phyloP scores from a whole-genome alignment of 2,329 filamentous ascomycete genomes.

The Grosmannia huntii region DNA sequence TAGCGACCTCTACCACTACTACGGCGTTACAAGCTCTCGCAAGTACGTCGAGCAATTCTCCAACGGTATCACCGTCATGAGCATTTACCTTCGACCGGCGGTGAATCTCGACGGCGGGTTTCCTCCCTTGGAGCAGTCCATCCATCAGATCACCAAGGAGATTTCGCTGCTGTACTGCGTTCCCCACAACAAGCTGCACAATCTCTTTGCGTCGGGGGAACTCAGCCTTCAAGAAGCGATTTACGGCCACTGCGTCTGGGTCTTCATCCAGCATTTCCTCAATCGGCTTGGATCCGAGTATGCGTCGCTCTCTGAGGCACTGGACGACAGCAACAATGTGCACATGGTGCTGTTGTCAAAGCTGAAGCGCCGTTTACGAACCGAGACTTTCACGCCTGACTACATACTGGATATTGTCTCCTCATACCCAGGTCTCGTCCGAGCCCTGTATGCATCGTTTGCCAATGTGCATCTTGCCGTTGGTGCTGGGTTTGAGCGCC shows the following conservation, averaged over 20 bases:
- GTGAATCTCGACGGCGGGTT: slow-evolving; percentile 36
- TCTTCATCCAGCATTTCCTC: slow-evolving; percentile 95
- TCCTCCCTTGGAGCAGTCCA: slow-evolving; percentile 83
- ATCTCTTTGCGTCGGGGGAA: slow-evolving; percentile 71
- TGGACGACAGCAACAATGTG: slow-evolving; percentile 69
- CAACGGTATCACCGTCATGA: slow-evolving; percentile 96
- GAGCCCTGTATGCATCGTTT: slow-evolving; percentile 81
- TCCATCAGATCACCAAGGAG: slow-evolving; percentile 98
- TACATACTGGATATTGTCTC: slow-evolving; percentile 97
- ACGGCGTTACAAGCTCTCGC: slow-evolving; percentile 85
- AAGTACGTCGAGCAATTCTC: slow-evolving; percentile 99
- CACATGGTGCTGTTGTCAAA: slow-evolving; percentile 84
- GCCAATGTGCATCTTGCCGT: slow-evolving; percentile 66
- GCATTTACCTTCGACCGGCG: slow-evolving; percentile 76
- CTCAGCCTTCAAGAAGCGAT: slow-evolving; percentile 93
- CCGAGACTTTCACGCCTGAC: slow-evolving; percentile 93
- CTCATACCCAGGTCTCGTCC: slow-evolving; percentile 75
- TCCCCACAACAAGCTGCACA: slow-evolving; percentile 91
- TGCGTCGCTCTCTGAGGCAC: slow-evolving; percentile 65
- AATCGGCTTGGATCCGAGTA: slow-evolving; percentile 92
- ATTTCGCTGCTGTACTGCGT: slow-evolving; percentile 95
- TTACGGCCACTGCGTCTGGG: slow-evolving; percentile 94
- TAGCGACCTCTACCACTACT: slow-evolving; percentile 96
- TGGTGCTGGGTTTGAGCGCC: slow-evolving; percentile 36
- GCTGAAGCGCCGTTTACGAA: slow-evolving; percentile 87